Percentiles rank a stretch among this genome's conserved stretches.
These are phyloP conservation scores for Letharia columbiana DNA, from an alignment of 495 filamentous ascomycete species.

Conservation along the genomic window DNA sequence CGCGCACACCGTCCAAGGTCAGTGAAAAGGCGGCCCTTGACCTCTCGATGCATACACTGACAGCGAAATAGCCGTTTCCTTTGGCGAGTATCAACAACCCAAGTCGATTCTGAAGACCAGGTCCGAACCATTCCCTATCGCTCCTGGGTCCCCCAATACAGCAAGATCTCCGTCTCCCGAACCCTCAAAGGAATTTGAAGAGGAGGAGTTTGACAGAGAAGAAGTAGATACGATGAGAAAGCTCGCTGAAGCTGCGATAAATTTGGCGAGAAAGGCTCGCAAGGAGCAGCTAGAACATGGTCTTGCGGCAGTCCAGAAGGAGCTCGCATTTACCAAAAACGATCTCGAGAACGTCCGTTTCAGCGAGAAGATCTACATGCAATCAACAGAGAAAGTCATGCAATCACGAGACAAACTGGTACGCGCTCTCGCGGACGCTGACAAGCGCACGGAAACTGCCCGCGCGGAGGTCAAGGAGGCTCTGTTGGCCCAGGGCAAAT, in stretches of 20 bases:
- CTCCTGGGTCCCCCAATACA: not conserved
- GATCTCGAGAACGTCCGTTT: not conserved
- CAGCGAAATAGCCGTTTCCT: not conserved
- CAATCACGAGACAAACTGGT: not conserved
- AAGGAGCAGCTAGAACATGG: not conserved
- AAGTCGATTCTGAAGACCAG: not conserved
- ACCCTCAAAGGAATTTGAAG: not conserved
- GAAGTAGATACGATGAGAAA: not conserved
- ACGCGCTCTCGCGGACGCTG: not conserved
- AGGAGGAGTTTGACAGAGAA: not conserved
- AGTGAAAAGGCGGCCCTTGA: not conserved
- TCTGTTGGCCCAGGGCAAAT: not conserved
- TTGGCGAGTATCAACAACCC: not conserved
- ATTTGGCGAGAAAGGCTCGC: not conserved
- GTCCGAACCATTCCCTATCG: not conserved
- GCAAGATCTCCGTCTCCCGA: not conserved
- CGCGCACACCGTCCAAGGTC: not conserved
- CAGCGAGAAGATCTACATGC: not conserved
- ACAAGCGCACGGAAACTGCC: not conserved
- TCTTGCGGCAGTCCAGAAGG: not conserved
- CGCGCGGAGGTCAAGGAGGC: not conserved
- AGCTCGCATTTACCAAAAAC: not conserved
- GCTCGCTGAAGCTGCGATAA: not conserved
- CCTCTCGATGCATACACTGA: not conserved
- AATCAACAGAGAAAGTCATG: not conserved